Evolutionary conservation across 495 filamentous ascomycete genomes (phyloP).

Genomic region (Parachaetomium inaequale): DNA sequence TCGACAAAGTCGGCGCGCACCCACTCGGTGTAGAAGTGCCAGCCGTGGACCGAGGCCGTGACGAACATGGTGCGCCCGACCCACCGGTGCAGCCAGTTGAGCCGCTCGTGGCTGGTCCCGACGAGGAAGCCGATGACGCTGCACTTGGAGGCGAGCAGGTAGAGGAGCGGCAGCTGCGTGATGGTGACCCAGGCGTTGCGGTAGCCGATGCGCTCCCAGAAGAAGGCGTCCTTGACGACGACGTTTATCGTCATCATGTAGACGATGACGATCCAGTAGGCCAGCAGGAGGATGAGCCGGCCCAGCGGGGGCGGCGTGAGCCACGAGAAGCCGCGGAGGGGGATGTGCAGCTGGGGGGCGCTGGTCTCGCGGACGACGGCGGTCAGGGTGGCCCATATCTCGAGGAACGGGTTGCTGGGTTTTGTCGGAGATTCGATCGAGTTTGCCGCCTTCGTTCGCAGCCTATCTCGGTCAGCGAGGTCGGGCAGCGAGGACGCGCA

Average conservation of each 20-base stretch:
- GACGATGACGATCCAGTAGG: conserved; percentile 56
- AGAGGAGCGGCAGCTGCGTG: conserved; percentile 77
- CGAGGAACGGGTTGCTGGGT: conserved; percentile 55
- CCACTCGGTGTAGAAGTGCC: conserved; percentile 69
- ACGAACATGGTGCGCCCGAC: conserved; percentile 69
- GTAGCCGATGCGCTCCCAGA: conserved; percentile 70
- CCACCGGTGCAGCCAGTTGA: conserved; percentile 88
- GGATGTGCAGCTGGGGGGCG: conserved; percentile 59
- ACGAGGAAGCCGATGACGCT: conserved; percentile 67
- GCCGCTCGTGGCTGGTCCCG: conserved; percentile 66
- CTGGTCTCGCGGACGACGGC: conserved; percentile 64
- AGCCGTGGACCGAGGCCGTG: conserved; percentile 70
- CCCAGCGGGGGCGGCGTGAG: conserved; percentile 57
- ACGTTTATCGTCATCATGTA: conserved; percentile 53
- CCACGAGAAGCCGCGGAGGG: conserved; percentile 45
- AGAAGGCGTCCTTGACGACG: conserved; percentile 41
- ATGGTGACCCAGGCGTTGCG: conserved; percentile 73
- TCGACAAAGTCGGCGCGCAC: conserved; percentile 58
- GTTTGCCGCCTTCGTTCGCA: conserved; percentile 36
- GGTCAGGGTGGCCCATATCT: conserved; percentile 61
- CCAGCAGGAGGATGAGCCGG: conserved; percentile 48
- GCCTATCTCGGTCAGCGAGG: conserved; percentile 23
- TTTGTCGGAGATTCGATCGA: conserved; percentile 56
- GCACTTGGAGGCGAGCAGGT: conserved; percentile 73
- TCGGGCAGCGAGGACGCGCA: background rate